Evolutionary conservation across 2,329 filamentous ascomycete genomes (phyloP), one percentile per base, ranked within the genome.

Genomic region (Cladorrhinum sp.): DNA sequence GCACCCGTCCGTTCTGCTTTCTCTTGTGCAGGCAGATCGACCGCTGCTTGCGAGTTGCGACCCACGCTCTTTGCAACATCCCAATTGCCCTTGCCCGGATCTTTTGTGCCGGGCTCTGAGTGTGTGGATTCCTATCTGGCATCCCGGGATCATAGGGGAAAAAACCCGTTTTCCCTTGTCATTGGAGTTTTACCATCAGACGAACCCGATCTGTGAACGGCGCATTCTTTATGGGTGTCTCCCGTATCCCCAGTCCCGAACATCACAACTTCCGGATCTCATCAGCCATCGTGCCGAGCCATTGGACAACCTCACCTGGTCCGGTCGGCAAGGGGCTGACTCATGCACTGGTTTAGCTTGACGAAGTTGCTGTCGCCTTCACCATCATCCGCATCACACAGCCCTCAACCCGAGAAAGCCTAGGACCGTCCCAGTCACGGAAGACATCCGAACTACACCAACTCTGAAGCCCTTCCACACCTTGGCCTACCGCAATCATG

Each of bases 401-500:
- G 41, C 3, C 41, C 41, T 12, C 32, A n/a, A 18, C 41, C 18
- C n/a, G 10, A 45, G 3, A 45, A 18, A 18, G 16, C 18, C 41
- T 4, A 45, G 41, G n/a, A 22, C 41, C 16, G 16, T 45, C 16
- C n/a, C 41, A n/a, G n/a, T 22, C 18, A 3, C 41, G 16, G 41
- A 13, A 45, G 5, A 22, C 10, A 18, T 45, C 10, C 16, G 41
- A 20, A 45, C 16, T 45, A 12, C 16, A 20, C 41, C 41, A 45
- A 45, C 41, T 16, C n/a, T n/a, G 20, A 22, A 22, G 8, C 41
- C 18, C n/a, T 2, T 20, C 41, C n/a, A n/a, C 41, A 9, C 41
- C 41, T 7, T 45, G 7, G 20, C 18, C 41, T 8, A 18, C 41
- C 41, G 41, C 16, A 66, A 72, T 68, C 65, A 92, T 92, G 89